Conservation (phyloP, 345 rosid species). For the Citrus medica region DNA sequence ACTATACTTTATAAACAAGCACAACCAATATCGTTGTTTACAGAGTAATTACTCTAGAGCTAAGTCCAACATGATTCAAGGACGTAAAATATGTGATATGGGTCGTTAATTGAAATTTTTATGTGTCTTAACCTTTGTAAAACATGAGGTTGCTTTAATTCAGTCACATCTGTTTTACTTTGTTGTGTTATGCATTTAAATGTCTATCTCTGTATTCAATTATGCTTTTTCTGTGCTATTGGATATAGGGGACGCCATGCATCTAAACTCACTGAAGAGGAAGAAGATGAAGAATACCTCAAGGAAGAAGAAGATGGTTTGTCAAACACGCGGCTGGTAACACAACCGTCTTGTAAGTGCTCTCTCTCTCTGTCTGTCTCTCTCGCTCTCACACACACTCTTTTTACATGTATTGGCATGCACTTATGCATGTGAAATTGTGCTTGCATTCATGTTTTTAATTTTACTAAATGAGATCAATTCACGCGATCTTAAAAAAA, state of each 20-base stretch:
- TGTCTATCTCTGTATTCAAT: not conserved
- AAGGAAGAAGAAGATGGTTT: conserved; percentile 96
- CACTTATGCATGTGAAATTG: not conserved
- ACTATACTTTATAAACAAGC: not conserved
- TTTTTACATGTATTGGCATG: not conserved
- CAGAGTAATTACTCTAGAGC: not conserved
- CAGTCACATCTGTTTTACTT: not conserved
- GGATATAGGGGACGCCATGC: conserved; percentile 93
- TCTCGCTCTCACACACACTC: too few relatives aligned
- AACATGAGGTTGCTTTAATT: not conserved
- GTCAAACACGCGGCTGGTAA: conserved; percentile 75
- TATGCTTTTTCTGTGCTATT: not conserved
- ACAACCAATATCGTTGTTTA: not conserved
- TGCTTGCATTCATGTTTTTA: not conserved
- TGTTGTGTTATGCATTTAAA: not conserved
- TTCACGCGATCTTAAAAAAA: not conserved
- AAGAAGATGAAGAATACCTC: conserved; percentile 95
- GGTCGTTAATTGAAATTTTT: not conserved
- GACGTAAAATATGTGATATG: not conserved
- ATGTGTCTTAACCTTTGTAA: not conserved
- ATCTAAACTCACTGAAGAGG: conserved; percentile 95
- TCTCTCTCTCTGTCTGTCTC: not conserved
- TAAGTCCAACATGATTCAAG: not conserved
- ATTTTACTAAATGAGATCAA: not conserved
- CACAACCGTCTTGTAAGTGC: conserved; percentile 90